Evolutionary conservation across 768 basidiomycete species (phyloP).

Genomic region (Phylloporus rhodoxanthus): DNA sequence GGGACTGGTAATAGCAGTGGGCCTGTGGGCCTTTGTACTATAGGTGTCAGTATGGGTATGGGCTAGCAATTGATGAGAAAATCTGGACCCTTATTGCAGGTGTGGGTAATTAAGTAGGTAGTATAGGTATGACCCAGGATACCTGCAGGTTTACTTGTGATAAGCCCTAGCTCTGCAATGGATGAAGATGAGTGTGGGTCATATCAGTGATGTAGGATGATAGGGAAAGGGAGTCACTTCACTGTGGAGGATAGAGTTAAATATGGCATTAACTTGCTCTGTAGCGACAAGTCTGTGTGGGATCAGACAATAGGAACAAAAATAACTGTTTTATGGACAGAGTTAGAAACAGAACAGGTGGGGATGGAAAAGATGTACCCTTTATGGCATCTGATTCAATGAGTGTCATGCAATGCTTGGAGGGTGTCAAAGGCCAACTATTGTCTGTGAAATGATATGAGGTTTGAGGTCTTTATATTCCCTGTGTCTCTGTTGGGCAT

Average conservation of each 20-base stretch:
- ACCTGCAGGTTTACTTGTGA: no score
- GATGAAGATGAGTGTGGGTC: conserved; percentile 37
- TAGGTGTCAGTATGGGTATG: no score
- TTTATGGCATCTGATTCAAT: conserved; percentile 73
- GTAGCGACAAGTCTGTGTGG: conserved; percentile 3
- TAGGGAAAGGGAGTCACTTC: conserved; percentile 71
- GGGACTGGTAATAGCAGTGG: no score
- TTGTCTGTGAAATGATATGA: conserved; percentile 59
- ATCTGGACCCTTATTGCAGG: no score
- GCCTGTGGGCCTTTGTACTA: no score
- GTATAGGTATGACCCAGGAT: no score
- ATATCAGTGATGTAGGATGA: conserved; percentile 56
- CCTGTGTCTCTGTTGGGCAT: conserved; percentile 55
- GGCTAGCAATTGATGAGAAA: no score
- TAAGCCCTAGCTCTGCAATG: no score
- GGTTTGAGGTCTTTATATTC: conserved; percentile 55
- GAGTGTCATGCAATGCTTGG: conserved; percentile 57
- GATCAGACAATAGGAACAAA: conserved; percentile 18
- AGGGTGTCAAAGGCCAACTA: conserved; percentile 51
- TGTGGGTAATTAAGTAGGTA: no score
- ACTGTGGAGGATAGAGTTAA: conserved; percentile 70
- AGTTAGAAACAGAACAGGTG: neutral
- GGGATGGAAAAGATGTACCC: conserved; percentile 35
- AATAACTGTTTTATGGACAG: conserved; percentile 1
- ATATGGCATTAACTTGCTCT: conserved; percentile 85